These are phyloP conservation scores for Candida smagusa DNA, from an alignment of 1,139 yeast species.

Conservation along the genomic window DNA sequence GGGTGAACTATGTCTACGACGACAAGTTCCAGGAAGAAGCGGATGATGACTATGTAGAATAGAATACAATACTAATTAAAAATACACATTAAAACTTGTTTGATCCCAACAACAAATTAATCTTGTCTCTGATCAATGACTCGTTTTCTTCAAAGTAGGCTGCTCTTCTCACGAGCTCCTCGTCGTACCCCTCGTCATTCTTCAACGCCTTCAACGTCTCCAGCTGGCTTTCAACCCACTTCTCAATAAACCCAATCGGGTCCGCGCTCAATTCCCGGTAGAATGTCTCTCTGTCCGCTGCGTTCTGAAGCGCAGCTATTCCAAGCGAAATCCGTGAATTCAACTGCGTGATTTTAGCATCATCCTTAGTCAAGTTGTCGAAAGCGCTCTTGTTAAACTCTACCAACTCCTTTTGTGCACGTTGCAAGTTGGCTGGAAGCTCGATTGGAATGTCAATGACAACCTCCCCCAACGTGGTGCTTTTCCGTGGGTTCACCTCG, in stretches of 20 bases:
- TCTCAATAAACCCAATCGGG: conserved; percentile 71
- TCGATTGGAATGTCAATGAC: conserved; percentile 74
- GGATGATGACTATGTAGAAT: conserved; percentile 13
- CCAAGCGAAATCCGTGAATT: conserved; percentile 62
- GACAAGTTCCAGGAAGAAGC: conserved; percentile 4
- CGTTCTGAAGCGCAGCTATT: conserved; percentile 62
- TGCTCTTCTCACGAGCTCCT: conserved; percentile 82
- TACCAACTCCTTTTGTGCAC: conserved; percentile 36
- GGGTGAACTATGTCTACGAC: background rate
- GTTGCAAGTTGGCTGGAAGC: conserved; percentile 45
- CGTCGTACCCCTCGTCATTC: conserved; percentile 88
- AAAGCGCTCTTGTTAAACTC: conserved; percentile 39
- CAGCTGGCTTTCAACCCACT: conserved; percentile 73
- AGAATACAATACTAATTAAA: conserved; percentile 2
- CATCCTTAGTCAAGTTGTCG: conserved; percentile 39
- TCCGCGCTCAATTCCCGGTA: conserved; percentile 69
- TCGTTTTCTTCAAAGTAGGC: conserved; percentile 75
- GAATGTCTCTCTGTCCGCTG: conserved; percentile 50
- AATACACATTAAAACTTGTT: conserved; percentile 13
- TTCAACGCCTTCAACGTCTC: conserved; percentile 72
- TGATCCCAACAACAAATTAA: conserved; percentile 62
- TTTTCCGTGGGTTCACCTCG: conserved; percentile 69
- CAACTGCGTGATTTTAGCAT: conserved; percentile 50
- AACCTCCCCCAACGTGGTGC: conserved; percentile 76
- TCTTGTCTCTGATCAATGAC: conserved; percentile 63